Percentiles rank a stretch among this genome's conserved stretches.
Evolutionary conservation across 441 rosid genomes (phyloP).

Genomic region (Euphorbia schlechtendalii): DNA sequence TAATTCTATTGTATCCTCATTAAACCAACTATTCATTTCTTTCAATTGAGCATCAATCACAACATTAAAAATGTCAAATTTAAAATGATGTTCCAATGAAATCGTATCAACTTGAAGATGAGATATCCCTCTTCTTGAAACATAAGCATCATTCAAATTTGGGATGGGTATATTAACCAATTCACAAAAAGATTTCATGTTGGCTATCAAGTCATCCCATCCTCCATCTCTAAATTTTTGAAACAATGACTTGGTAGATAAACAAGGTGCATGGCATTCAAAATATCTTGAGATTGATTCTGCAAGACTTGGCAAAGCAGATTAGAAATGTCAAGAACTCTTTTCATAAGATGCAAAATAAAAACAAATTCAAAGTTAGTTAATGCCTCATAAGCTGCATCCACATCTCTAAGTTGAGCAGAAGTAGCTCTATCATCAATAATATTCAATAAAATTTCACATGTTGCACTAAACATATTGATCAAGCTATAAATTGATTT

Average conservation of each 20-base stretch:
- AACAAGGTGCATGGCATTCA: neutral
- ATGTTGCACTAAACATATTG: neutral
- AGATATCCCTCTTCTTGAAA: neutral
- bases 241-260: neutral
- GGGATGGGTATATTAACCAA: no score
- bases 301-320: neutral
- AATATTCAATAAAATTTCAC: no score
- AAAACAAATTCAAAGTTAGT: neutral
- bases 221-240: no score
- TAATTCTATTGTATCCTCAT: neutral
- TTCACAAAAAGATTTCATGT: neutral
- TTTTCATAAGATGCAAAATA: neutral
- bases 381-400: neutral
- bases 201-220: no score
- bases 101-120: neutral
- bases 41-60: neutral
- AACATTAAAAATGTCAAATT: no score
- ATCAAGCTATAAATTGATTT: no score
- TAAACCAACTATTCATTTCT: neutral
- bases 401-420: no score
- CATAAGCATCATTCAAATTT: neutral
- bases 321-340: no score
- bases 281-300: neutral
- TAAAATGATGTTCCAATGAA: no score
- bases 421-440: no score